Conservation (phyloP, 2,329 filamentous ascomycete species). For the Cercospora zeina region DNA sequence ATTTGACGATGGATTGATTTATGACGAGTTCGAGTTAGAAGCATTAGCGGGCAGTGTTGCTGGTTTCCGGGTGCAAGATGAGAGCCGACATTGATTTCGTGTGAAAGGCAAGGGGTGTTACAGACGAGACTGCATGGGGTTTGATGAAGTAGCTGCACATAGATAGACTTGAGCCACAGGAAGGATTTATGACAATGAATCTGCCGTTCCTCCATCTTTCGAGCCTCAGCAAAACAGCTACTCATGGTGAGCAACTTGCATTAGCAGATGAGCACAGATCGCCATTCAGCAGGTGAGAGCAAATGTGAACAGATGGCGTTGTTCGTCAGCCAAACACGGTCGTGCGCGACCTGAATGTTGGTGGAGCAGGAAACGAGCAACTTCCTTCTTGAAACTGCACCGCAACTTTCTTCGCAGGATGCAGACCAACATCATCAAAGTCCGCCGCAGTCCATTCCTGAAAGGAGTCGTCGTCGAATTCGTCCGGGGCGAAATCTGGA, state of each 20-base stretch:
- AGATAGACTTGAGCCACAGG: background rate
- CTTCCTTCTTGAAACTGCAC: background rate
- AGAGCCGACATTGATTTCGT: background rate
- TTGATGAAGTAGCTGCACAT: background rate
- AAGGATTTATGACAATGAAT: background rate
- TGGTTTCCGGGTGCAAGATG: background rate
- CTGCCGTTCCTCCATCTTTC: background rate
- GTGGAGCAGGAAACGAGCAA: constrained; percentile 6
- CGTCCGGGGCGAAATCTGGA: constrained; percentile 2
- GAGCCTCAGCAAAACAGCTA: background rate
- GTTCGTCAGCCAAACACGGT: background rate
- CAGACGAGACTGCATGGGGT: background rate
- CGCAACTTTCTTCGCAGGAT: background rate
- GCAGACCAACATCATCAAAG: constrained; percentile 1
- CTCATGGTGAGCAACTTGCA: background rate
- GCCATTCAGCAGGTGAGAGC: background rate
- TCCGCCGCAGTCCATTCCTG: constrained; percentile 10
- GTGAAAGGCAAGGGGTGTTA: background rate
- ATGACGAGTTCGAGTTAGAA: background rate
- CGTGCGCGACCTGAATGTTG: constrained; percentile 3
- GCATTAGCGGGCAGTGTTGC: constrained; percentile 6
- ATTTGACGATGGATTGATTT: constrained; percentile 6
- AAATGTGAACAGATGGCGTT: background rate
- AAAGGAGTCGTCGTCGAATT: constrained; percentile 1
- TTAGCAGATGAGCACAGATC: background rate